Percentiles rank a stretch among this genome's conserved stretches.
These are phyloP conservation scores for Solanum arcanum DNA, from an alignment of 257 asterid species.

Conservation along the genomic window DNA sequence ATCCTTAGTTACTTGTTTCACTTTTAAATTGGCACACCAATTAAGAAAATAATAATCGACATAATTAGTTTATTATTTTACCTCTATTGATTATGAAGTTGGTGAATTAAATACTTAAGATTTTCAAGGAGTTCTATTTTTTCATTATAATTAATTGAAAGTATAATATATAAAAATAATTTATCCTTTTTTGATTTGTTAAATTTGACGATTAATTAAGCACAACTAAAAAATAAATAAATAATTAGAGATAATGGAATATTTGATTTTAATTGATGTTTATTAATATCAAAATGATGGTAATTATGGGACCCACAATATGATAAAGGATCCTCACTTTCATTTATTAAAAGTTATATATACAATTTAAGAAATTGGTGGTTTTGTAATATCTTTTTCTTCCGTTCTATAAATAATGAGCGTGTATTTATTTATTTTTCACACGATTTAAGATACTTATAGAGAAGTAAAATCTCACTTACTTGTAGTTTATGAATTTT, in stretches of 20 bases:
- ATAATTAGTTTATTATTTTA: too few relatives aligned
- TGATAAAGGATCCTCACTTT: background rate
- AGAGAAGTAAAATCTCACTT: background rate
- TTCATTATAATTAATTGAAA: too few relatives aligned
- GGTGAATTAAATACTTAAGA: fast-evolving
- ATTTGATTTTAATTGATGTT: background rate
- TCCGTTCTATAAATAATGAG: too few relatives aligned
- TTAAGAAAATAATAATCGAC: too few relatives aligned
- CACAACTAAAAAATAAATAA: too few relatives aligned
- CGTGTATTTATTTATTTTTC: background rate
- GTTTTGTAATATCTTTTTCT: background rate
- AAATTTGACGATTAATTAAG: fast-evolving
- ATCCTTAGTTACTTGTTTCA: fast-evolving
- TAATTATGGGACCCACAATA: background rate
- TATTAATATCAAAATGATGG: background rate
- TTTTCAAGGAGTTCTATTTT: too few relatives aligned
- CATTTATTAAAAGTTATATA: background rate
- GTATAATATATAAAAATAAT: too few relatives aligned
- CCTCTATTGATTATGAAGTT: too few relatives aligned
- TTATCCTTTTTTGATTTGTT: too few relatives aligned
- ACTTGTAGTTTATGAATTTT: background rate
- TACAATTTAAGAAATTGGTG: background rate
- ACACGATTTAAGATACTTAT: background rate
- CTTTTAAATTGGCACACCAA: too few relatives aligned
- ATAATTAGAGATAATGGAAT: too few relatives aligned